phyloP scores from a whole-genome alignment of 805 yeast genomes.

The Kodamaea kakaduensis region DNA sequence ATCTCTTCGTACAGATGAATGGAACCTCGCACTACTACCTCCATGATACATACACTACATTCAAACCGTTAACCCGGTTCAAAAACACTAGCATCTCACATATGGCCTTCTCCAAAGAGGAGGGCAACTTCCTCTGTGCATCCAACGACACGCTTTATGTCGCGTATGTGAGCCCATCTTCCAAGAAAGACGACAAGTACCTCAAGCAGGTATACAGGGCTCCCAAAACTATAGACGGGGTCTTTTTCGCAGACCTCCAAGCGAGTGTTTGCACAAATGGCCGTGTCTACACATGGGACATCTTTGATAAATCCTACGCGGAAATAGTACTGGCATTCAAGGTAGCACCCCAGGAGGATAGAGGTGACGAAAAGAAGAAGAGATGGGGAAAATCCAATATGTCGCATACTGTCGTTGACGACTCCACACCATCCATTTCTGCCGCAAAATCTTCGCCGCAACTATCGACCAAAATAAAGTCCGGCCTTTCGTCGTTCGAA shows the following conservation, averaged over 20 bases:
- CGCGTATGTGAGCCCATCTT: constrained; percentile 23
- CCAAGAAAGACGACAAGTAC: constrained; percentile 35
- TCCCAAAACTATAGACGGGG: constrained; percentile 1
- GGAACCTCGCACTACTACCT: constrained; percentile 26
- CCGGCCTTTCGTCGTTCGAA: no score
- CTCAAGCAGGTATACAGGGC: constrained; percentile 25
- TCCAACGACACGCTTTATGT: constrained; percentile 27
- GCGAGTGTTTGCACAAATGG: constrained; percentile 21
- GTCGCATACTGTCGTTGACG: no score
- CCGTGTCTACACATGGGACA: constrained; percentile 29
- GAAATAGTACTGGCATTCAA: constrained; percentile 30
- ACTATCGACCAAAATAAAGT: no score
- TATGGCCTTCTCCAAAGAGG: constrained; percentile 21
- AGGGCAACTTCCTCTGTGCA: constrained; percentile 29
- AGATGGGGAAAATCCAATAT: no score
- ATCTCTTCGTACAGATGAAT: constrained; percentile 29
- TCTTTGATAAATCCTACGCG: constrained; percentile 25
- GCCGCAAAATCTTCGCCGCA: no score
- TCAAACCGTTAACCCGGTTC: constrained; percentile 31
- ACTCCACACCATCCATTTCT: no score
- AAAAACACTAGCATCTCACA: constrained; percentile 25
- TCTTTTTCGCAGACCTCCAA: constrained; percentile 16
- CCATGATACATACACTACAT: constrained; percentile 26
- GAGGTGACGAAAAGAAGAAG: no score
- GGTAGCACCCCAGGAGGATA: no score